Percentiles rank a stretch among this genome's conserved stretches.
phyloP scores from a whole-genome alignment of 176 grass and related monocot genomes.

The Poa pratensis region DNA sequence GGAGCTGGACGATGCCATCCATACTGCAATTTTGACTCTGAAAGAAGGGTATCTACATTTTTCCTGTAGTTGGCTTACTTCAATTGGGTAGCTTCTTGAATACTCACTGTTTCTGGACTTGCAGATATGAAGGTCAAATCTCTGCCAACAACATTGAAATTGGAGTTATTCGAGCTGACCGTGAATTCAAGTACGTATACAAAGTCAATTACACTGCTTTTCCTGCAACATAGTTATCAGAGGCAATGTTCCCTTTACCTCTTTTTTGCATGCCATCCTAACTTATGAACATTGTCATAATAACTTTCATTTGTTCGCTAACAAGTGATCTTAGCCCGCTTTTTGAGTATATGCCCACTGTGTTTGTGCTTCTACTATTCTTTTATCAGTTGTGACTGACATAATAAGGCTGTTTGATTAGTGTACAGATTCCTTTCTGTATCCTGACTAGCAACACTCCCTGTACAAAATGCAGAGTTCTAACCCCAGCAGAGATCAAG shows the following conservation, averaged over 20 bases:
- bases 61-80: not conserved
- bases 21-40: slow-evolving; percentile 94
- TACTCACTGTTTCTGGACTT: slow-evolving; percentile 35
- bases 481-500: slow-evolving; percentile 90
- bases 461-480: slow-evolving; percentile 63
- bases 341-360: not conserved
- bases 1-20: slow-evolving; percentile 99
- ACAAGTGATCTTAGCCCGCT: not conserved
- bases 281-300: not conserved
- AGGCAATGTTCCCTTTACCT: not conserved
- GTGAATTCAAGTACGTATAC: slow-evolving; percentile 76
- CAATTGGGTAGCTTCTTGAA: slow-evolving; percentile 10
- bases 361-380: not conserved
- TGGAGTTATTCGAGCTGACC: slow-evolving; percentile 81
- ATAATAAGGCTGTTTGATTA: slow-evolving; percentile 20
- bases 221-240: slow-evolving; percentile 14
- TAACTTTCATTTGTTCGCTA: not conserved
- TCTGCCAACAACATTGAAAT: slow-evolving; percentile 98
- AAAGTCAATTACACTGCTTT: slow-evolving; percentile 5
- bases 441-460: slow-evolving; percentile 31
- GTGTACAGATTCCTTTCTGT: not conserved
- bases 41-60: slow-evolving; percentile 90
- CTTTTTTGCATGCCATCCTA: not conserved
- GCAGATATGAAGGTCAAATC: slow-evolving; percentile 95
- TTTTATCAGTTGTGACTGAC: not conserved